A percentile compares a stretch with the other conserved stretches of the same genome.
phyloP scores from a whole-genome alignment of 148 eudicot genomes.

The Amaranthus hypochondriacus region DNA sequence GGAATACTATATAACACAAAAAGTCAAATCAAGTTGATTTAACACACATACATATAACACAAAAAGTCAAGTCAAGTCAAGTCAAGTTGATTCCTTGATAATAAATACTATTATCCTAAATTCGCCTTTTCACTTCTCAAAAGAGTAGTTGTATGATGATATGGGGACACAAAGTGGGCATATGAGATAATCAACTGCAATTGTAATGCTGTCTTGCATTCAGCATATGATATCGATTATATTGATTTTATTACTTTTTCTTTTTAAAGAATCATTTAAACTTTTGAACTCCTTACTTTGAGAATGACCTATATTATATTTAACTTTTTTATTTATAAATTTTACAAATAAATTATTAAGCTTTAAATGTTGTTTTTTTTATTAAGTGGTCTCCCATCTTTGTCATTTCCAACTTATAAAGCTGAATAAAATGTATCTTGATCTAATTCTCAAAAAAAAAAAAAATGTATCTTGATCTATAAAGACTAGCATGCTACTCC shows the following conservation, averaged over 20 bases:
- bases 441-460: neutral
- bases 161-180: constrained; percentile 10
- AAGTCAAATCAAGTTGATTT: no score
- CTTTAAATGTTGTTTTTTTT: constrained; percentile 16
- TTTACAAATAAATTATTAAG: constrained; percentile 11
- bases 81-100: no score
- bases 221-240: neutral
- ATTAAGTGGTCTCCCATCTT: constrained; percentile 9
- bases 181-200: neutral
- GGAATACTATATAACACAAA: no score
- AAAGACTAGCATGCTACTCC: constrained; percentile 5
- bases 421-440: neutral
- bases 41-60: no score
- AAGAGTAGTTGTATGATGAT: neutral
- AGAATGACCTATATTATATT: neutral
- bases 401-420: constrained; percentile 13
- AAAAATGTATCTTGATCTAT: neutral
- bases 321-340: neutral
- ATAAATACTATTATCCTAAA: neutral
- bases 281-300: neutral
- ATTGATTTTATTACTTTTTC: neutral
- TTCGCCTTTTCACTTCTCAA: neutral
- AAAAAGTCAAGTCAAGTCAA: no score
- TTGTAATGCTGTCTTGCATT: constrained; percentile 6
- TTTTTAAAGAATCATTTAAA: constrained; percentile 2